Percentiles rank a stretch among this genome's conserved stretches.
These are phyloP conservation scores for Crucihimalaya himalaica DNA, from an alignment of 345 rosid genomes.

Conservation along the genomic window DNA sequence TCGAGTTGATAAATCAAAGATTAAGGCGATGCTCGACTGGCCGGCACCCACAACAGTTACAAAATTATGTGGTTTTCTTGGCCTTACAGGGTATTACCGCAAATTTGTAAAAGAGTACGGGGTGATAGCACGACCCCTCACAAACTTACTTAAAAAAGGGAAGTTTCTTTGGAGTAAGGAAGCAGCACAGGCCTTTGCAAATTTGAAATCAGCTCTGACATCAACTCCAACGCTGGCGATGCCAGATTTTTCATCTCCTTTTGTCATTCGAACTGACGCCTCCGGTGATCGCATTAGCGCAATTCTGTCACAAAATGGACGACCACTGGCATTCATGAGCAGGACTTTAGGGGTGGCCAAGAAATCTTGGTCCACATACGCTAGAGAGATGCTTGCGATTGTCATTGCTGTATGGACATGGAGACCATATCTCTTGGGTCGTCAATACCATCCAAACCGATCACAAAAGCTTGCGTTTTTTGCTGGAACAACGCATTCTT, in stretches of 20 bases:
- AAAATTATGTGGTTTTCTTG: too few species aligned
- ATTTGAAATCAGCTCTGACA: too few species aligned
- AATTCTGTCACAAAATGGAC: not conserved
- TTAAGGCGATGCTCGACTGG: too few species aligned
- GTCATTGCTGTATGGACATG: not conserved
- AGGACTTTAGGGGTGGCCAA: not conserved
- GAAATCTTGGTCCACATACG: not conserved
- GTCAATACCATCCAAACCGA: not conserved
- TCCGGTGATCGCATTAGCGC: not conserved
- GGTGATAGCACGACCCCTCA: too few species aligned
- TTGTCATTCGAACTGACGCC: not conserved
- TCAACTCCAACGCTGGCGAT: not conserved
- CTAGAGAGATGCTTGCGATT: not conserved
- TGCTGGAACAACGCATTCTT: not conserved
- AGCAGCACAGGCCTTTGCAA: too few species aligned
- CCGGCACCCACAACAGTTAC: too few species aligned
- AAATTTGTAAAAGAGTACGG: too few species aligned
- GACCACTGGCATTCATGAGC: not conserved
- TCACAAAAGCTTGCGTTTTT: not conserved
- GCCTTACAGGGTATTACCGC: too few species aligned
- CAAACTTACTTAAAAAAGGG: too few species aligned
- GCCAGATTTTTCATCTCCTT: not conserved
- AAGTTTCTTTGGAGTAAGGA: too few species aligned
- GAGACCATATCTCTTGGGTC: not conserved
- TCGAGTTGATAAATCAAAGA: too few species aligned